These are phyloP conservation scores for Auricularia sp. DNA, from an alignment of 768 basidiomycete species.

Conservation along the genomic window DNA sequence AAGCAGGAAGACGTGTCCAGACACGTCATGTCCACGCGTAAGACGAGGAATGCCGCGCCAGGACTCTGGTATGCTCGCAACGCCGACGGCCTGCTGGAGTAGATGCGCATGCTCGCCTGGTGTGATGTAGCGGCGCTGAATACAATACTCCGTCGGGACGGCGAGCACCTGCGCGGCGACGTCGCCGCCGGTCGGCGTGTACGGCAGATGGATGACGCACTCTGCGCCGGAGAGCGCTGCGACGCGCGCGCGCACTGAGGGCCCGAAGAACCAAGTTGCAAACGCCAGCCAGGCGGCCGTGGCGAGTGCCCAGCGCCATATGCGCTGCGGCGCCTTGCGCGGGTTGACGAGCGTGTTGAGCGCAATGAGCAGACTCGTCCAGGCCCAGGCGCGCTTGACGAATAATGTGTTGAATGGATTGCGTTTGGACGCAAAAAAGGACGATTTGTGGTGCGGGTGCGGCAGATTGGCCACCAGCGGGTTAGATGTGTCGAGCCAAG, in stretches of 20 bases:
- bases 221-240: conserved; percentile 60
- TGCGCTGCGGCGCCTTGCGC: conserved; percentile 27
- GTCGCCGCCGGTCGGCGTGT: not conserved
- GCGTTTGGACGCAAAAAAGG: conserved; percentile 73
- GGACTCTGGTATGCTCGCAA: conserved; percentile 28
- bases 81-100: conserved; percentile 35
- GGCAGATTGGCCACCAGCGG: conserved; percentile 58
- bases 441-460: conserved; percentile 49
- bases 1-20: conserved; percentile 87
- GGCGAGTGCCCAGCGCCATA: conserved; percentile 46
- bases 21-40: conserved; percentile 81
- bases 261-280: conserved; percentile 84
- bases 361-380: conserved; percentile 68
- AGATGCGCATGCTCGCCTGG: conserved; percentile 52
- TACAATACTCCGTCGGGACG: conserved; percentile 52
- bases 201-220: conserved; percentile 57
- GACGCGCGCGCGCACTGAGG: conserved; percentile 60
- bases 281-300: conserved; percentile 66
- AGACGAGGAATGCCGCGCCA: conserved; percentile 41
- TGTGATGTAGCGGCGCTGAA: conserved; percentile 39
- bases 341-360: conserved; percentile 44
- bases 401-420: conserved; percentile 78
- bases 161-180: conserved; percentile 34
- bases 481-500: conserved; percentile 81
- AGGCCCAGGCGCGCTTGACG: conserved; percentile 87